Evolutionary conservation across 2,329 filamentous ascomycete species (phyloP).

Genomic region (Cryphonectria japonica): DNA sequence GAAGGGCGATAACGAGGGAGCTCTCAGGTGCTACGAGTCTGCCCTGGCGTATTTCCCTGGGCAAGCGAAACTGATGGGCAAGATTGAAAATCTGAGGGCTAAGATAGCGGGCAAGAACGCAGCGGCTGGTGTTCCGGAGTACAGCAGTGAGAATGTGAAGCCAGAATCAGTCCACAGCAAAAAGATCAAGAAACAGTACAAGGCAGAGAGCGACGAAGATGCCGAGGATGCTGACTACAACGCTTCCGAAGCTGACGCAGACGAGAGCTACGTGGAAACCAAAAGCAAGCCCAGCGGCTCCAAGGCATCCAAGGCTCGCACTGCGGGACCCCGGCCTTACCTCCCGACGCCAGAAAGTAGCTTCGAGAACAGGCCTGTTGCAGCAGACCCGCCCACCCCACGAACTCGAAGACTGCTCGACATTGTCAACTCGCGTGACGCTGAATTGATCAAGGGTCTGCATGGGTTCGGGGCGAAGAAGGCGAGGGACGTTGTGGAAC

Average conservation of each 20-base stretch:
- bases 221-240: slow-evolving; percentile 47
- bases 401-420: slow-evolving; percentile 65
- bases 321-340: slow-evolving; percentile 28
- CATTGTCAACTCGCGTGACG: slow-evolving; percentile 75
- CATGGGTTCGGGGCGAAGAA: slow-evolving; percentile 75
- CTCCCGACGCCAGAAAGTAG: slow-evolving; percentile 41
- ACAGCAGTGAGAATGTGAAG: background rate
- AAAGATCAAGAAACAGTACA: slow-evolving; percentile 38
- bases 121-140: background rate
- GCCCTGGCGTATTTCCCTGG: slow-evolving; percentile 85
- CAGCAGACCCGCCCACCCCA: slow-evolving; percentile 39
- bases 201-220: slow-evolving; percentile 45
- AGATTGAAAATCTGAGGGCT: slow-evolving; percentile 66
- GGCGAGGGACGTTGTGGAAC: slow-evolving; percentile 63
- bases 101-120: slow-evolving; percentile 47
- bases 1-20: slow-evolving; percentile 75
- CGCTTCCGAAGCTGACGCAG: slow-evolving; percentile 47
- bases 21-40: slow-evolving; percentile 83
- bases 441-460: slow-evolving; percentile 66
- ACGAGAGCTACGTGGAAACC: slow-evolving; percentile 39
- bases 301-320: slow-evolving; percentile 18
- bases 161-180: slow-evolving; percentile 24
- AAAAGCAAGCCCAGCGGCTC: slow-evolving; percentile 22
- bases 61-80: slow-evolving; percentile 75
- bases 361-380: background rate